phyloP scores from a whole-genome alignment of 345 rosid genomes.

The Populus ilicifolia region DNA sequence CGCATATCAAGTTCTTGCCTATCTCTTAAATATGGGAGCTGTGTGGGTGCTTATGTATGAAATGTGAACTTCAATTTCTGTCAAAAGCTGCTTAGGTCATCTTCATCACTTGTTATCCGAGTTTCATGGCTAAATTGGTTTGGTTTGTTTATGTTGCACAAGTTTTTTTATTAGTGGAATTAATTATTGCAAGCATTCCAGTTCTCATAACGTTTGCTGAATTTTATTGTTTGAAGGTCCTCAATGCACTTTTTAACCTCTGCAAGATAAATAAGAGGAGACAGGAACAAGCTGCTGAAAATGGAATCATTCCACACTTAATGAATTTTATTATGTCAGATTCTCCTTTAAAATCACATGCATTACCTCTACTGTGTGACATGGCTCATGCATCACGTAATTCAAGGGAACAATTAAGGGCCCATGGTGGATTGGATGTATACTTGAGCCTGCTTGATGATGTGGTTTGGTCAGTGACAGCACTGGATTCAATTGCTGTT shows the following conservation, averaged over 20 bases:
- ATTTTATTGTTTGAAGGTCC: conserved; percentile 56
- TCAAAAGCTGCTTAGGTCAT: background rate
- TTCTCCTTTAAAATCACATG: conserved; percentile 75
- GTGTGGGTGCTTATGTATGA: background rate
- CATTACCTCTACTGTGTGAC: conserved; percentile 90
- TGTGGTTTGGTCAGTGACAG: conserved; percentile 82
- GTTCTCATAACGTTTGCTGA: background rate
- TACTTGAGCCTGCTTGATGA: conserved; percentile 88
- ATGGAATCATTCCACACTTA: conserved; percentile 97
- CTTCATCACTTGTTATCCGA: background rate
- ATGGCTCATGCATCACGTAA: conserved; percentile 99
- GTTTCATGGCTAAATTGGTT: background rate
- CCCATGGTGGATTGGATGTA: conserved; percentile 94
- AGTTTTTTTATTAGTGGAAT: background rate
- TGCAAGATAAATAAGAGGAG: conserved; percentile 99
- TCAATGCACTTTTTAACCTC: conserved; percentile 86
- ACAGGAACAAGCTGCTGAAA: conserved; percentile 99
- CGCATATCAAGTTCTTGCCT: background rate
- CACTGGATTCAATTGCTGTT: conserved; percentile 91
- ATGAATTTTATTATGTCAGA: conserved; percentile 76
- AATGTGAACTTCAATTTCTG: background rate
- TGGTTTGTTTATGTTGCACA: background rate
- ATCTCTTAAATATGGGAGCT: background rate
- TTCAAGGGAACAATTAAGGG: conserved; percentile 95
- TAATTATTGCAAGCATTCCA: background rate